These are phyloP conservation scores for Chlamydomonas incerta DNA, from an alignment of 139 green algal species.

Conservation along the genomic window DNA sequence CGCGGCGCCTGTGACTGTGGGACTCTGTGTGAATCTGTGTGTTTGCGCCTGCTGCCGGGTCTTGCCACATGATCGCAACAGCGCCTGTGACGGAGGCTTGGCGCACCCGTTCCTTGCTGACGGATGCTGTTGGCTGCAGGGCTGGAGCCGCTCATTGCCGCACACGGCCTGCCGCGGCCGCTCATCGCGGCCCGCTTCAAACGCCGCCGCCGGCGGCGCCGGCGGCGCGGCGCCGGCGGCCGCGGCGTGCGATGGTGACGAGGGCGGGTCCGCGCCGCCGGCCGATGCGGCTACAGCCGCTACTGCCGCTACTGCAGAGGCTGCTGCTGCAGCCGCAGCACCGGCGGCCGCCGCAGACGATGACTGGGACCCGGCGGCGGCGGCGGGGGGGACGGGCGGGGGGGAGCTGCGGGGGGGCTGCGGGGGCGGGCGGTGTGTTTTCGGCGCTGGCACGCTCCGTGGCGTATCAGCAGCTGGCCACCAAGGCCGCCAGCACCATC, in stretches of 20 bases:
- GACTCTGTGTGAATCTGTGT: too few relatives aligned
- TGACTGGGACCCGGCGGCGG: neutral
- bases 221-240: neutral
- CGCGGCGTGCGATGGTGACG: neutral
- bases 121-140: too few relatives aligned
- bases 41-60: too few relatives aligned
- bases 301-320: neutral
- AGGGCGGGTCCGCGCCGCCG: neutral
- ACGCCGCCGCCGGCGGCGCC: neutral
- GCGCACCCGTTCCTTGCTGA: too few relatives aligned
- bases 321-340: neutral
- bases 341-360: neutral
- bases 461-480: conserved; percentile 37
- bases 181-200: neutral
- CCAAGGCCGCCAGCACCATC: conserved; percentile 10
- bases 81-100: too few relatives aligned
- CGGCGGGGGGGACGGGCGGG: neutral
- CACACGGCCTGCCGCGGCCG: conserved; percentile 7
- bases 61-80: too few relatives aligned
- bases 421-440: neutral
- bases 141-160: conserved; percentile 8
- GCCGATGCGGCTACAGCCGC: too few relatives aligned
- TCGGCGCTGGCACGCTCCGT: conserved; percentile 7
- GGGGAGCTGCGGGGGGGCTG: neutral
- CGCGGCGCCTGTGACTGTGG: too few relatives aligned